These are phyloP conservation scores for Globisporangium viniferum DNA, from an alignment of 352 stramenopile species.

Conservation along the genomic window DNA sequence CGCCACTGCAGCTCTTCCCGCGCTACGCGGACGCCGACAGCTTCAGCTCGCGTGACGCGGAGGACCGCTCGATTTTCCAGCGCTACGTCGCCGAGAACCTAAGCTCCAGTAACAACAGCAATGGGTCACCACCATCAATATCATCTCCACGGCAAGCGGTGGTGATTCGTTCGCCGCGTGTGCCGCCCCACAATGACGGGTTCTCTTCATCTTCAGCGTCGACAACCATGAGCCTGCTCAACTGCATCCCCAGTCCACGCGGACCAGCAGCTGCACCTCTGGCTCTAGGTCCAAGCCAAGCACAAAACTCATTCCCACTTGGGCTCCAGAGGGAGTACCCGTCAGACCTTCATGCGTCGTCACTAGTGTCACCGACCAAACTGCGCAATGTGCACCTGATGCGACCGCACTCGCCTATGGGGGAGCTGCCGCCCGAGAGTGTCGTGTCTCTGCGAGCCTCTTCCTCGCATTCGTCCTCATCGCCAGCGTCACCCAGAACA, in stretches of 20 bases:
- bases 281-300: background rate
- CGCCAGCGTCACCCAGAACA: background rate
- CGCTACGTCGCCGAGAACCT: constrained; percentile 12
- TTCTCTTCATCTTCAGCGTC: background rate
- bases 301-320: background rate
- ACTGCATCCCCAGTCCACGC: background rate
- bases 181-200: background rate
- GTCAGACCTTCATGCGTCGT: background rate
- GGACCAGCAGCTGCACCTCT: background rate
- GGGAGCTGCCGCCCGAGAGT: constrained; percentile 25
- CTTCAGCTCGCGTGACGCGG: background rate
- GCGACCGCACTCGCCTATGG: constrained; percentile 32
- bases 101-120: background rate
- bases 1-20: constrained; percentile 7
- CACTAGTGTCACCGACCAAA: background rate
- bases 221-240: background rate
- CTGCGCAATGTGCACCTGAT: background rate
- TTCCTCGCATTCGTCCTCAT: background rate
- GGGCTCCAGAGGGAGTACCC: background rate
- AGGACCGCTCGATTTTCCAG: constrained; percentile 15
- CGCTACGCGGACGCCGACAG: constrained; percentile 15
- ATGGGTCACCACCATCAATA: background rate
- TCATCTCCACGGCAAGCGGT: background rate
- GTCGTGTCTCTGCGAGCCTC: background rate
- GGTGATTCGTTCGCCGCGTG: constrained; percentile 6